Base-by-base conservation (phyloP, 768 basidiomycete genomes). In the Psilocybe cubensis region DNA sequence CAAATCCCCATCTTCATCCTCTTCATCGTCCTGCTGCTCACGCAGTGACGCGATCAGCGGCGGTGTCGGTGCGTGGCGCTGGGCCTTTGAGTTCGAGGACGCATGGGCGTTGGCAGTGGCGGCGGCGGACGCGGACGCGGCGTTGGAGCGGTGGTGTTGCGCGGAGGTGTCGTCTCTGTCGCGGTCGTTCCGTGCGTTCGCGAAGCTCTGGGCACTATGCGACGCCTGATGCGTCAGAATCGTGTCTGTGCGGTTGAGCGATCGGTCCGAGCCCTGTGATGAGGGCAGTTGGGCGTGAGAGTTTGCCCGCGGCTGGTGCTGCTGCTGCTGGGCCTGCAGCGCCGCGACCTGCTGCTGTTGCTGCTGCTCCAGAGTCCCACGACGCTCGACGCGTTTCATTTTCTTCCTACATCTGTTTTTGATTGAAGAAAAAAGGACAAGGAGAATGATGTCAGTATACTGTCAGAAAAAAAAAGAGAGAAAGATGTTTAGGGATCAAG, bases 351-450 rank as follows among this genome's bases (percentile, higher is more conserved):
- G 58, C 28, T 66, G 60, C 20, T 59, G 64, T 51, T 65, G 59
- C 28, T 43, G 52, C 14, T 53, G 49, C 52, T 88, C 87, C 2
- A 88, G 70, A 9, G 88, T 89, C 7, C 86, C 88, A 7, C 89
- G 77, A 20, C 88, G 76, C 66, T 92, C 91, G 48, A 90, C 87
- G 1, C 91, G 84, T 72, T 92, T 92, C 89, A 91, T 91, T 71
- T 92, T 91, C 71, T 92, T 92, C 50, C 91, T 83, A 71, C 91
- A 91, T 47, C 86, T 88, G n/a, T n/a, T n/a, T n/a, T n/a, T n/a
- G n/a, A n/a, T n/a, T n/a, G n/a, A n/a, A n/a, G n/a, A 20, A 28
- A 56, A 57, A 54, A 46, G n/a, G 42, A 54, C 49, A 60, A n/a
- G n/a, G n/a, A n/a, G n/a, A 42, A 33, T 27, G 40, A 8, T 18